phyloP scores from a whole-genome alignment of 352 stramenopile genomes.

The Phytophthora litchii region DNA sequence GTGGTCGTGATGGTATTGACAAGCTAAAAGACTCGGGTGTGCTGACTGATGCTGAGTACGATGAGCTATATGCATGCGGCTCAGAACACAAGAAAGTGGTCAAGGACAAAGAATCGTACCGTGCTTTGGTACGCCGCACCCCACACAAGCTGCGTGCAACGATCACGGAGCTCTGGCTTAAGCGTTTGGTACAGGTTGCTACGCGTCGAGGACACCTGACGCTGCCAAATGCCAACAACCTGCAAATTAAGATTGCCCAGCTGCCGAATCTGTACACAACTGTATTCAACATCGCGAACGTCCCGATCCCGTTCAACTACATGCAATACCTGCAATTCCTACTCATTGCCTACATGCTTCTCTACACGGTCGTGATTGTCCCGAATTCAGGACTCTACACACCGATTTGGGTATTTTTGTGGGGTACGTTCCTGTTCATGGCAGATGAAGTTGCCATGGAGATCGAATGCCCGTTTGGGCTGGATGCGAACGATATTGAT shows the following conservation, averaged over 20 bases:
- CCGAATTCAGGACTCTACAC: conserved; percentile 60
- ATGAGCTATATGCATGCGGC: conserved; percentile 68
- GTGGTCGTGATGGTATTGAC: conserved; percentile 63
- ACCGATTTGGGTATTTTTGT: conserved; percentile 75
- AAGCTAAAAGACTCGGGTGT: conserved; percentile 59
- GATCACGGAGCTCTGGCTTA: conserved; percentile 78
- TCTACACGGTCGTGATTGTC: conserved; percentile 83
- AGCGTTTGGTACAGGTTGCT: conserved; percentile 66
- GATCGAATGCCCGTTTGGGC: conserved; percentile 75
- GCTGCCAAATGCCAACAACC: conserved; percentile 53
- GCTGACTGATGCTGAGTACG: conserved; percentile 63
- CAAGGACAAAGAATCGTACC: conserved; percentile 44
- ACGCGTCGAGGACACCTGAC: conserved; percentile 60
- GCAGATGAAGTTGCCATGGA: conserved; percentile 78
- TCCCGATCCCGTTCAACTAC: conserved; percentile 88
- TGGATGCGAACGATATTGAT: conserved; percentile 81
- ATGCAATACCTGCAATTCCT: conserved; percentile 79
- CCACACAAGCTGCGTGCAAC: conserved; percentile 71
- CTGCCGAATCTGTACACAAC: conserved; percentile 72
- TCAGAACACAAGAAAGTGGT: conserved; percentile 55
- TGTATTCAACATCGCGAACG: conserved; percentile 82
- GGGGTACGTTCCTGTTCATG: conserved; percentile 80
- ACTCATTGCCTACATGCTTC: conserved; percentile 67
- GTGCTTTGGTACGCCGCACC: conserved; percentile 54
- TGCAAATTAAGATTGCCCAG: conserved; percentile 71